phyloP scores from a whole-genome alignment of 352 stramenopile species.

The Globisporangium alternatum region DNA sequence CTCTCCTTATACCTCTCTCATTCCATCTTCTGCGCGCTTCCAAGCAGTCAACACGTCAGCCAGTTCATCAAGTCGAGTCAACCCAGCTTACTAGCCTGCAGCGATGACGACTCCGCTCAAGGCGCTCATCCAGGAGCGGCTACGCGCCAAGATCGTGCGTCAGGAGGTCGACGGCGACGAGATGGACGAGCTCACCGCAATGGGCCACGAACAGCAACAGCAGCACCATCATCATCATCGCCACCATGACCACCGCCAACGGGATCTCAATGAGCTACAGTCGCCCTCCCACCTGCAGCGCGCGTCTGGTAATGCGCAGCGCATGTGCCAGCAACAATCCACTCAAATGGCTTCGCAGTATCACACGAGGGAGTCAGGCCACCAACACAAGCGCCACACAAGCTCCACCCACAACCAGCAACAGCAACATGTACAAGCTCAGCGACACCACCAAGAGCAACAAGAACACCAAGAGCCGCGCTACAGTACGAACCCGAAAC shows the following conservation, averaged over 20 bases:
- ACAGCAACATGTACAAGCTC: neutral
- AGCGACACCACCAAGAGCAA: neutral
- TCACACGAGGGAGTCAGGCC: neutral
- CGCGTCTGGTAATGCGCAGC: neutral
- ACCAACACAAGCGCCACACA: conserved; percentile 7
- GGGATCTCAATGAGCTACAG: neutral
- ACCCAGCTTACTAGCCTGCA: neutral
- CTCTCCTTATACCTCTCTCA: neutral
- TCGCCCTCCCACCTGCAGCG: neutral
- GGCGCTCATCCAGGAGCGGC: conserved; percentile 67
- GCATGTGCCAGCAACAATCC: neutral
- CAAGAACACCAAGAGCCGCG: neutral
- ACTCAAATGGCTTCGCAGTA: neutral
- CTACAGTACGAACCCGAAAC: neutral
- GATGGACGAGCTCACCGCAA: conserved; percentile 1
- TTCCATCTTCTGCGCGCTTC: neutral
- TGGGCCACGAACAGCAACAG: conserved; percentile 14
- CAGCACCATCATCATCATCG: conserved; percentile 17
- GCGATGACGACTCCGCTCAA: conserved; percentile 63
- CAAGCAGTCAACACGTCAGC: neutral
- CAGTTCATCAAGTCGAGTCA: neutral
- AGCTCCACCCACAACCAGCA: conserved; percentile 16
- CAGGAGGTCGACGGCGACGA: conserved; percentile 25
- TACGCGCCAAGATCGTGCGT: conserved; percentile 65
- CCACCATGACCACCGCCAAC: conserved; percentile 9